Percentiles rank a stretch among this genome's conserved stretches.
phyloP scores from a whole-genome alignment of 139 green algal species.

The Closterium sp. region DNA sequence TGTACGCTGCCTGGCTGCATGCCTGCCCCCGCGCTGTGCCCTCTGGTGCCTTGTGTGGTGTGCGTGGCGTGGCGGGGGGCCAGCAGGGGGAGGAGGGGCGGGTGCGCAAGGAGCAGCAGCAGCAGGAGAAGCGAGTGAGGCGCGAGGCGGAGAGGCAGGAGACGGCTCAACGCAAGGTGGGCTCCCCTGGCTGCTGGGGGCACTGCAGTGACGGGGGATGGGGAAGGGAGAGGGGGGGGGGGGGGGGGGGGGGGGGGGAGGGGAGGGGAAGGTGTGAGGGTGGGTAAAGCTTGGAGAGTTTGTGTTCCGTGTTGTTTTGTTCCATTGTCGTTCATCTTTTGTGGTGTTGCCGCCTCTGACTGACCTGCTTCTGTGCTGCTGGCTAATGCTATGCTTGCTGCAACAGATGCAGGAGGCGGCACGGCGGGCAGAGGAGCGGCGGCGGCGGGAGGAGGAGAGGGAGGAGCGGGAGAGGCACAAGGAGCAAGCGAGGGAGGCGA shows the following conservation, averaged over 20 bases:
- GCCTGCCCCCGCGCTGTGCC: background rate
- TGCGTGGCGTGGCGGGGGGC: background rate
- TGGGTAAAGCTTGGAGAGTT: too few species aligned
- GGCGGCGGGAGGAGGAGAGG: background rate
- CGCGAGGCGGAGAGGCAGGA: constrained; percentile 28
- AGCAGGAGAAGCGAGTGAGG: constrained; percentile 27
- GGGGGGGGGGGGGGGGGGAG: too few species aligned
- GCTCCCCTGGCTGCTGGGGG: background rate
- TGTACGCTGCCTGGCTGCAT: background rate
- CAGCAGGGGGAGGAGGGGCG: constrained; percentile 33
- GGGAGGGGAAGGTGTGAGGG: too few species aligned
- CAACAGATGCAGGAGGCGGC: background rate
- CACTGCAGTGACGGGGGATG: background rate
- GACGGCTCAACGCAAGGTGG: constrained; percentile 33
- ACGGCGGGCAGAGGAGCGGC: background rate
- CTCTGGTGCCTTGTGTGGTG: background rate
- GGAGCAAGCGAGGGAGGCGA: constrained; percentile 37
- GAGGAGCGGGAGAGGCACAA: constrained; percentile 11
- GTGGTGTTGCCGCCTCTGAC: too few species aligned
- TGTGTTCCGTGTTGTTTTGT: too few species aligned
- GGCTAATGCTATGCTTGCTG: too few species aligned
- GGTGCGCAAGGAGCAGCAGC: constrained; percentile 34
- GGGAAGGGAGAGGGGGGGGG: too few species aligned
- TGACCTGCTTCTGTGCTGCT: too few species aligned
- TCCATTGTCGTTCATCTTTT: too few species aligned